A percentile compares a stretch with the other conserved stretches of the same genome.
Evolutionary conservation across 352 stramenopile species (phyloP).

Genomic region (Phytophthora macrochlamydospora): DNA sequence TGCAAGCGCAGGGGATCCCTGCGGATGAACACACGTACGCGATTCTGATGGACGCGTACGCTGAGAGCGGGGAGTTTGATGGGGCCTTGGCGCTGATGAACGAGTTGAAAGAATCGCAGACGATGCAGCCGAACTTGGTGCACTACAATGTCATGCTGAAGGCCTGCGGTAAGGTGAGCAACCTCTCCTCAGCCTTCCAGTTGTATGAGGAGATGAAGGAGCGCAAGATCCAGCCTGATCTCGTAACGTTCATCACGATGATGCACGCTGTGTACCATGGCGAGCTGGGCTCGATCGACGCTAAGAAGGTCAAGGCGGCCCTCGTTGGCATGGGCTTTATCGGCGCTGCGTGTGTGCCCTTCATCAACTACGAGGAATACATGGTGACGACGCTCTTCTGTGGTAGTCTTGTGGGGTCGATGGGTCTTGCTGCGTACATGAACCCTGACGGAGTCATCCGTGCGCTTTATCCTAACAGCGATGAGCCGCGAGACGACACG

Average conservation of each 20-base stretch:
- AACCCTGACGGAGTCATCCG: constrained; percentile 83
- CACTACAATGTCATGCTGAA: constrained; percentile 88
- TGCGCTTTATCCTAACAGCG: constrained; percentile 78
- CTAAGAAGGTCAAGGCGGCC: constrained; percentile 66
- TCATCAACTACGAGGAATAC: constrained; percentile 80
- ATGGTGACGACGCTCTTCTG: constrained; percentile 80
- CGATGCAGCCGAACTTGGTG: constrained; percentile 50
- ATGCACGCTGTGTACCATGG: constrained; percentile 89
- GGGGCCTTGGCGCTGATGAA: constrained; percentile 56
- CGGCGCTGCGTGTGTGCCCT: constrained; percentile 58
- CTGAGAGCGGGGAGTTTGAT: constrained; percentile 63
- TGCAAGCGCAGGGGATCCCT: constrained; percentile 54
- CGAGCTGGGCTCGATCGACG: constrained; percentile 68
- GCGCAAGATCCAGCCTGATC: constrained; percentile 65
- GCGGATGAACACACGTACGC: constrained; percentile 70
- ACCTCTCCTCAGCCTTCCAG: constrained; percentile 75
- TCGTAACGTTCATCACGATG: constrained; percentile 87
- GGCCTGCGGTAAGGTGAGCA: constrained; percentile 69
- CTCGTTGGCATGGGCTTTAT: constrained; percentile 65
- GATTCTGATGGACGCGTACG: constrained; percentile 78
- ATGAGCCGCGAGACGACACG: constrained; percentile 67
- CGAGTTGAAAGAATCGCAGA: constrained; percentile 45
- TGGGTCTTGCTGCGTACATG: constrained; percentile 85
- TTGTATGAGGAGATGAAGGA: constrained; percentile 89
- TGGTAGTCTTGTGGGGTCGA: constrained; percentile 73